These are phyloP conservation scores for Lactarius pseudohatsudake DNA, from an alignment of 768 basidiomycete species.

Conservation along the genomic window DNA sequence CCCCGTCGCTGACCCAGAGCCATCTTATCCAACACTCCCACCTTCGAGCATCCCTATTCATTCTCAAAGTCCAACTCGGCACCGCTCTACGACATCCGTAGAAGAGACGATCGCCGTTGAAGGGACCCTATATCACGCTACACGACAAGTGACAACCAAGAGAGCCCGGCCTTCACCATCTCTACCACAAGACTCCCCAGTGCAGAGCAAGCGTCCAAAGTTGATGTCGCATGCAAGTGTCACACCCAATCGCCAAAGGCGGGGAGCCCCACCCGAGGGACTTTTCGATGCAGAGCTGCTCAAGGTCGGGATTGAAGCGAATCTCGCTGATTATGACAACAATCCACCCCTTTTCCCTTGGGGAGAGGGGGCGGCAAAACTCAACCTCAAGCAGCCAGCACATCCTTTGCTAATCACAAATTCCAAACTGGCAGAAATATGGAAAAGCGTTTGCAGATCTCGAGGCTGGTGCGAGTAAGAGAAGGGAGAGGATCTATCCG, in stretches of 20 bases:
- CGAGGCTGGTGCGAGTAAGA: slow-evolving; percentile 16
- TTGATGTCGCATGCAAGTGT: slow-evolving; percentile 10
- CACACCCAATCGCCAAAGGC: background rate
- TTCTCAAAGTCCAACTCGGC: slow-evolving; percentile 12
- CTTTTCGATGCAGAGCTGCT: slow-evolving; percentile 17
- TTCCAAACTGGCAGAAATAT: slow-evolving; percentile 19
- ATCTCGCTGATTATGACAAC: slow-evolving; percentile 17
- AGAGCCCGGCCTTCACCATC: slow-evolving; percentile 7
- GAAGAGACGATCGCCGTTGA: slow-evolving; percentile 4
- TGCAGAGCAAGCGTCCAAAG: slow-evolving; percentile 8
- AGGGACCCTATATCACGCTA: background rate
- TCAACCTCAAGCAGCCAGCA: background rate
- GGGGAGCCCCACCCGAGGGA: background rate
- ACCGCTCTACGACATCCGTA: background rate
- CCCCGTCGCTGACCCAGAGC: background rate
- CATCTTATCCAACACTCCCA: slow-evolving; percentile 8
- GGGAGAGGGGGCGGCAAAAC: slow-evolving; percentile 6
- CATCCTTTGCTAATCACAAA: slow-evolving; percentile 17
- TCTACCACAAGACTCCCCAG: background rate
- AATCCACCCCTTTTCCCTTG: slow-evolving; percentile 14
- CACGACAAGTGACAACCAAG: background rate
- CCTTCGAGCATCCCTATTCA: slow-evolving; percentile 23
- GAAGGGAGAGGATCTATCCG: background rate
- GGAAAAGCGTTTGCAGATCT: slow-evolving; percentile 19
- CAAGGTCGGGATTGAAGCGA: slow-evolving; percentile 10